Evolutionary conservation across 2,329 filamentous ascomycete species (phyloP).

Genomic region (Knoxdaviesia proteae): DNA sequence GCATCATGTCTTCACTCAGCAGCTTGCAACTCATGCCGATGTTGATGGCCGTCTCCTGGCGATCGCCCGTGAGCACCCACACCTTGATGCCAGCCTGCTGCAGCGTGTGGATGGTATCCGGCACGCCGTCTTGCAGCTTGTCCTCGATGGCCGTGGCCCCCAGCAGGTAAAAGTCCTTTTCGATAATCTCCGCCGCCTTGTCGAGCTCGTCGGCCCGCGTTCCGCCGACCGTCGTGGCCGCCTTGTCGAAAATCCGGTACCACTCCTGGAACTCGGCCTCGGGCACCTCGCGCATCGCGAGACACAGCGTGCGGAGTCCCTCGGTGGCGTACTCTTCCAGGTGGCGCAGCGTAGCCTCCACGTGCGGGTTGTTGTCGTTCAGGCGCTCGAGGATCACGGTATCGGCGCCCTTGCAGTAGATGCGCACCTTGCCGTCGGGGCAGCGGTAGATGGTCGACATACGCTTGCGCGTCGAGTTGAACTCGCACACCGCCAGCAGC

Average conservation of each 20-base stretch:
- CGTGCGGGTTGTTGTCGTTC: conserved; percentile 60
- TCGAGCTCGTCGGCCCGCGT: conserved; percentile 88
- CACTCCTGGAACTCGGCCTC: conserved; percentile 80
- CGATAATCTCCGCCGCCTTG: conserved; percentile 90
- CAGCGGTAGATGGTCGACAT: conserved; percentile 98
- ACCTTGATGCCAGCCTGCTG: conserved; percentile 96
- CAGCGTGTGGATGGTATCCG: conserved; percentile 91
- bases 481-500: conserved; percentile 90
- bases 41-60: conserved; percentile 97
- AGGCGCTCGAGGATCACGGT: conserved; percentile 92
- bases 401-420: conserved; percentile 92
- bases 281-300: conserved; percentile 60
- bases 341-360: conserved; percentile 78
- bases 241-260: conserved; percentile 69
- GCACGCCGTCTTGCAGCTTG: conserved; percentile 87
- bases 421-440: conserved; percentile 81
- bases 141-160: conserved; percentile 96
- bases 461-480: conserved; percentile 75
- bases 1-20: conserved; percentile 95
- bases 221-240: conserved; percentile 74
- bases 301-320: conserved; percentile 82
- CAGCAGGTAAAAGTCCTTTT: conserved; percentile 75
- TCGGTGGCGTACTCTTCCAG: conserved; percentile 98
- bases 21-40: conserved; percentile 99
- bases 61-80: conserved; percentile 92